A percentile compares a stretch with the other conserved stretches of the same genome.
Conservation (phyloP, 805 yeast genomes). For the Candida piceae region DNA sequence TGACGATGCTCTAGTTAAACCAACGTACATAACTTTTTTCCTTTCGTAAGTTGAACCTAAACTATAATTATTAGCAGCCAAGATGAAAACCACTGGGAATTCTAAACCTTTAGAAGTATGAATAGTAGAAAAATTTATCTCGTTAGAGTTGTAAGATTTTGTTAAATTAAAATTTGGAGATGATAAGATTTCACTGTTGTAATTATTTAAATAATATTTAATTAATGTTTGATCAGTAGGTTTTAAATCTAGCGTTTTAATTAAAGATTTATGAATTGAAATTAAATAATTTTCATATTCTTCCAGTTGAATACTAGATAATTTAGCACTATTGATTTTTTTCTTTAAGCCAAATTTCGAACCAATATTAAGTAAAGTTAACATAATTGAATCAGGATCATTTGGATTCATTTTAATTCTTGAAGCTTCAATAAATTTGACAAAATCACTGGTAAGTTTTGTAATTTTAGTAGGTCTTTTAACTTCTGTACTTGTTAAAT, state of each 20-base stretch:
- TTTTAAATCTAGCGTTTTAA: slow-evolving; percentile 11
- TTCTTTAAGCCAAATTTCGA: slow-evolving; percentile 32
- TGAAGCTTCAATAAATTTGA: slow-evolving; percentile 14
- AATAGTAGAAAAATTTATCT: slow-evolving; percentile 58
- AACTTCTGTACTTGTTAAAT: slow-evolving; percentile 10
- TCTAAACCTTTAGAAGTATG: slow-evolving; percentile 75
- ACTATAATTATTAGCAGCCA: slow-evolving; percentile 21
- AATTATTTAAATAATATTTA: slow-evolving; percentile 36
- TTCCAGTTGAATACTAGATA: slow-evolving; percentile 13
- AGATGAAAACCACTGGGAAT: slow-evolving; percentile 61
- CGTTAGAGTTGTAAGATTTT: slow-evolving; percentile 21
- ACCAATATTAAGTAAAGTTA: slow-evolving; percentile 30
- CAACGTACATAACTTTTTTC: slow-evolving; percentile 54
- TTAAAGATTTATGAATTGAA: slow-evolving; percentile 33
- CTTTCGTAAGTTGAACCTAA: slow-evolving; percentile 22
- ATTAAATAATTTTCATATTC: slow-evolving; percentile 29
- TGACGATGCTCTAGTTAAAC: slow-evolving; percentile 56
- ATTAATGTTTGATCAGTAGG: slow-evolving; percentile 30
- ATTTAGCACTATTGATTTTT: slow-evolving; percentile 17
- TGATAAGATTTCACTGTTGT: slow-evolving; percentile 30
- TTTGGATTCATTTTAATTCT: slow-evolving; percentile 22
- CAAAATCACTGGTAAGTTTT: slow-evolving; percentile 8
- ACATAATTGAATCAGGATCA: slow-evolving; percentile 35
- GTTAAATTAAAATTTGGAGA: slow-evolving; percentile 20
- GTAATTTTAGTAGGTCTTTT: slow-evolving; percentile 8